These are phyloP conservation scores for Cryptococcus sp. DNA, from an alignment of 1,284 basidiomycete species.

Conservation along the genomic window DNA sequence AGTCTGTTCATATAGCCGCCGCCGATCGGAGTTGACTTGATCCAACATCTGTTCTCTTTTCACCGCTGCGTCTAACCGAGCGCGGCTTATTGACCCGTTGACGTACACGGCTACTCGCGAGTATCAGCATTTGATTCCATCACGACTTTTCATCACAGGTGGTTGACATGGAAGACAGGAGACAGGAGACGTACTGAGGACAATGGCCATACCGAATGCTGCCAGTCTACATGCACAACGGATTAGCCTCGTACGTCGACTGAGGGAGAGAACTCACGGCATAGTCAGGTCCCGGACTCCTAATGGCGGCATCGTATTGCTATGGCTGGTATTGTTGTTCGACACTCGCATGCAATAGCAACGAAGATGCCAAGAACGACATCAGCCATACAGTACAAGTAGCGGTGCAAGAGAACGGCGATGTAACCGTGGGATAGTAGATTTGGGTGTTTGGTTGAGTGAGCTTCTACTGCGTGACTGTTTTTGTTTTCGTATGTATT, in stretches of 20 bases:
- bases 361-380: too few relatives aligned
- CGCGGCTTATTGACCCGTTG: conserved; percentile 32
- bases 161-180: too few relatives aligned
- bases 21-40: conserved; percentile 2
- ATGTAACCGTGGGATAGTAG: conserved; percentile 24
- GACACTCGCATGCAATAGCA: not conserved
- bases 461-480: conserved; percentile 16
- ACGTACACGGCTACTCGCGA: conserved; percentile 21
- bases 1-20: too few relatives aligned
- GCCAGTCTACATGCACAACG: conserved; percentile 20
- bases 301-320: conserved; percentile 28
- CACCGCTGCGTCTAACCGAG: conserved; percentile 26
- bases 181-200: conserved; percentile 25
- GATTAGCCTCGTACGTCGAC: not conserved
- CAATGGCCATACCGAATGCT: conserved; percentile 41
- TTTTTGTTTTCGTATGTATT: conserved; percentile 11
- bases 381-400: too few relatives aligned
- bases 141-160: too few relatives aligned
- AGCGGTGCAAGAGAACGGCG: too few relatives aligned
- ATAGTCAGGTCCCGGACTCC: conserved; percentile 32
- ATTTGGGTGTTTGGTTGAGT: conserved; percentile 16
- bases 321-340: not conserved
- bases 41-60: conserved; percentile 26
- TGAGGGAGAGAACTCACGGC: conserved; percentile 31
- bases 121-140: not conserved